Conservation (phyloP, 2,329 filamentous ascomycete genomes). For the Clathrospora elynae region DNA sequence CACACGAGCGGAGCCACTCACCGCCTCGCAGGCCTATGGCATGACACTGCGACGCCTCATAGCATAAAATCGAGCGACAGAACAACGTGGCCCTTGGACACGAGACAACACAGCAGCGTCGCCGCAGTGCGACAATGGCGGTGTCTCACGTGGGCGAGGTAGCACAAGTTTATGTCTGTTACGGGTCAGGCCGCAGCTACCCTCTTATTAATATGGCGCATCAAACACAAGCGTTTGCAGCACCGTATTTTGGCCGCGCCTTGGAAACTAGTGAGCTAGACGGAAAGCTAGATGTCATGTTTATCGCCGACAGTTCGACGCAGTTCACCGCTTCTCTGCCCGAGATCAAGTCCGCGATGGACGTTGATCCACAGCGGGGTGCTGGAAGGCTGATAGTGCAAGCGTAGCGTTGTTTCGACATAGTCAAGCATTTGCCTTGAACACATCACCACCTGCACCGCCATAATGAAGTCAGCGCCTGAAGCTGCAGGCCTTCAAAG, state of each 20-base stretch:
- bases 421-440: constrained; percentile 34
- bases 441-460: constrained; percentile 46
- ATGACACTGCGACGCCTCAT: constrained; percentile 22
- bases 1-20: constrained; percentile 38
- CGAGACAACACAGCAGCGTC: constrained; percentile 41
- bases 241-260: constrained; percentile 27
- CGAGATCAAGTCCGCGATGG: constrained; percentile 20
- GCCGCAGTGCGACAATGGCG: constrained; percentile 26
- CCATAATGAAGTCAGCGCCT: constrained; percentile 46
- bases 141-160: constrained; percentile 38
- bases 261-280: constrained; percentile 29
- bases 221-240: constrained; percentile 24
- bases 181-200: constrained; percentile 43
- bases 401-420: constrained; percentile 17
- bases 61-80: constrained; percentile 18
- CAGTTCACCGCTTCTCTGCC: constrained; percentile 40
- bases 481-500: too few relatives aligned
- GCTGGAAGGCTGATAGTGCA: constrained; percentile 18
- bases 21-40: constrained; percentile 32
- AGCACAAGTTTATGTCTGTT: constrained; percentile 22
- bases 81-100: constrained; percentile 41
- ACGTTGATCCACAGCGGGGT: constrained; percentile 22
- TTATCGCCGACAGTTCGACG: constrained; percentile 43
- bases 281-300: constrained; percentile 28
- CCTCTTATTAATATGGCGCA: constrained; percentile 26